These are phyloP conservation scores for Paramecium octaurelia DNA, from an alignment of 73 alveolate species.

Conservation along the genomic window DNA sequence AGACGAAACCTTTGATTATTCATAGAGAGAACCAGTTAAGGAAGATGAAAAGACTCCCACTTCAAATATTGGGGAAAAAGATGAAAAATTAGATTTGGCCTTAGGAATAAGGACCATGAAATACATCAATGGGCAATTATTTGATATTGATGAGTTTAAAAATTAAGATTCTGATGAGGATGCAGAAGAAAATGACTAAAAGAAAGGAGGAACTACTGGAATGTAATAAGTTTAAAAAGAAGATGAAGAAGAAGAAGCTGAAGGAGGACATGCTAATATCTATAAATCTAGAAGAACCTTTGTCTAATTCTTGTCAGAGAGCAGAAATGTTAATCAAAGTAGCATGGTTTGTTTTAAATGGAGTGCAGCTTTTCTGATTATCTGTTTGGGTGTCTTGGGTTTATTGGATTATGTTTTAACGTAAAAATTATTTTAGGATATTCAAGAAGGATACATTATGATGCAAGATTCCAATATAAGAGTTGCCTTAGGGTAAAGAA, in stretches of 20 bases:
- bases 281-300: constrained; percentile 54
- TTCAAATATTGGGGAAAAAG: not conserved
- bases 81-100: constrained; percentile 26
- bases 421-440: constrained; percentile 5
- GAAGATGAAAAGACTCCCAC: constrained; percentile 47
- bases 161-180: constrained; percentile 55
- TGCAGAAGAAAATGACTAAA: constrained; percentile 45
- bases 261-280: constrained; percentile 56
- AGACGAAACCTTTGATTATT: constrained; percentile 43
- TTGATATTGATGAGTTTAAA: constrained; percentile 58
- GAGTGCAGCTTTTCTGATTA: constrained; percentile 41
- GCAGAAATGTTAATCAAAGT: not conserved
- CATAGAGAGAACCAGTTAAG: constrained; percentile 47
- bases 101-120: constrained; percentile 54
- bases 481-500: constrained; percentile 44
- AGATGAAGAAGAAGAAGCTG: constrained; percentile 50
- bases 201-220: not conserved
- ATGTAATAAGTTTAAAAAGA: not conserved
- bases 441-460: constrained; percentile 19
- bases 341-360: constrained; percentile 58
- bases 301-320: constrained; percentile 34
- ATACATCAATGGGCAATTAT: constrained; percentile 23
- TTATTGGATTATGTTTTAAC: constrained; percentile 48
- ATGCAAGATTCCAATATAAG: constrained; percentile 50
- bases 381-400: constrained; percentile 39